Evolutionary conservation across 805 yeast genomes (phyloP).

Genomic region (Metschnikowia henanensis): DNA sequence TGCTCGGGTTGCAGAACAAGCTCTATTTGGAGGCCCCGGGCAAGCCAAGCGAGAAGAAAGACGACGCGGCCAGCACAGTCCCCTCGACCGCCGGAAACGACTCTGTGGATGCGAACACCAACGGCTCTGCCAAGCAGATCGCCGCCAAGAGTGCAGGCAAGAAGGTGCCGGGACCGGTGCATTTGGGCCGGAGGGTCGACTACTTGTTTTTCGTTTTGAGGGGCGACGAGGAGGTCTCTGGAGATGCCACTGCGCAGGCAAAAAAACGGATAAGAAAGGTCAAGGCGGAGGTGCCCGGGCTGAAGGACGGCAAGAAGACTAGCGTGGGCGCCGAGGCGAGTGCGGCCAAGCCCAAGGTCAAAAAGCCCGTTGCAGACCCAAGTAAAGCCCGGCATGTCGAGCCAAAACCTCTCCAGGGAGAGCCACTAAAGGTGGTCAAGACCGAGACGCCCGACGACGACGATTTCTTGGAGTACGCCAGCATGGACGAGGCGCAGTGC

Average conservation of each 20-base stretch:
- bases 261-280: slow-evolving; percentile 21
- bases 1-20: slow-evolving; percentile 81
- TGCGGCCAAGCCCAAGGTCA: slow-evolving; percentile 6
- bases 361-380: slow-evolving; percentile 14
- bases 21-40: slow-evolving; percentile 56
- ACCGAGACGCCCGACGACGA: slow-evolving; percentile 27
- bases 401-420: slow-evolving; percentile 12
- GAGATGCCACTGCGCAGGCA: slow-evolving; percentile 8
- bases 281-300: slow-evolving; percentile 14
- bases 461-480: slow-evolving; percentile 56
- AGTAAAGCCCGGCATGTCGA: slow-evolving; percentile 19
- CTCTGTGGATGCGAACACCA: slow-evolving; percentile 12
- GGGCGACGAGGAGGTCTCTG: slow-evolving; percentile 49
- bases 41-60: slow-evolving; percentile 16
- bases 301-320: slow-evolving; percentile 2
- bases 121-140: slow-evolving; percentile 12
- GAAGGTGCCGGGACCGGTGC: slow-evolving; percentile 89
- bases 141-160: slow-evolving; percentile 26
- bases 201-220: slow-evolving; percentile 71
- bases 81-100: slow-evolving; percentile 1
- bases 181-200: slow-evolving; percentile 88
- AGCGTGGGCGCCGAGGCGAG: slow-evolving; percentile 1
- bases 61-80: slow-evolving; percentile 6
- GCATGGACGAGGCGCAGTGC: slow-evolving; percentile 76
- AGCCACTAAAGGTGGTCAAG: slow-evolving; percentile 15